These are phyloP conservation scores for Phaeosphaeria sp. DNA, from an alignment of 2,329 filamentous ascomycete genomes.

Conservation along the genomic window DNA sequence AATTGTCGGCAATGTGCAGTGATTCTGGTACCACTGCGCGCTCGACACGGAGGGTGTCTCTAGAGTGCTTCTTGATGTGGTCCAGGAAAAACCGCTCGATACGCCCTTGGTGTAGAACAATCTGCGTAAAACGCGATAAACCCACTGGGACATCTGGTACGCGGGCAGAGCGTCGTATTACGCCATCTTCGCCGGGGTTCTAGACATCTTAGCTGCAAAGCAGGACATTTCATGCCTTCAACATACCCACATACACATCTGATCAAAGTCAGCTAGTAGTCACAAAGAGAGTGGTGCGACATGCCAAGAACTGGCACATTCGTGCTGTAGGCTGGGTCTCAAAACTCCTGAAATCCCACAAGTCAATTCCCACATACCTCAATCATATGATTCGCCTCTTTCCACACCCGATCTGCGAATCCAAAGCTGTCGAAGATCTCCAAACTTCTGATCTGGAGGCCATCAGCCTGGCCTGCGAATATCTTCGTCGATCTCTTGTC, in stretches of 20 bases:
- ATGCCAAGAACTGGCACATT: too few relatives aligned
- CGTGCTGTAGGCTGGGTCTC: too few relatives aligned
- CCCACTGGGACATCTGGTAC: constrained; percentile 69
- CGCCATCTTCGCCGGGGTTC: constrained; percentile 67
- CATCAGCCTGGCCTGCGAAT: constrained; percentile 51
- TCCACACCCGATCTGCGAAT: constrained; percentile 68
- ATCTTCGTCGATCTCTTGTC: constrained; percentile 52
- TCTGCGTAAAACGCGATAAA: constrained; percentile 68
- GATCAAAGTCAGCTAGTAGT: constrained; percentile 16
- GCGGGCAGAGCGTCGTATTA: constrained; percentile 64
- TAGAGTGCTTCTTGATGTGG: constrained; percentile 62
- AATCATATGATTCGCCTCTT: constrained; percentile 72
- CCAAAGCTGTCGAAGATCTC: constrained; percentile 67
- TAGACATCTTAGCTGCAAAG: constrained; percentile 5
- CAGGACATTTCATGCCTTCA: not conserved
- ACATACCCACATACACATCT: constrained; percentile 50
- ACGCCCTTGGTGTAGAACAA: constrained; percentile 73
- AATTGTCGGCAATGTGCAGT: constrained; percentile 61
- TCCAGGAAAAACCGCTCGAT: constrained; percentile 73
- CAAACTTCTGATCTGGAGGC: constrained; percentile 50
- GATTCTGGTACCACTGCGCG: constrained; percentile 64
- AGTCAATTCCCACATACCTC: constrained; percentile 58
- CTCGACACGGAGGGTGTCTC: constrained; percentile 61
- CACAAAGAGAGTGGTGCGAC: too few relatives aligned
- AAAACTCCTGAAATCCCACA: too few relatives aligned